Conservation (phyloP, 805 yeast genomes). For the Suhomyces xylopsoci region DNA sequence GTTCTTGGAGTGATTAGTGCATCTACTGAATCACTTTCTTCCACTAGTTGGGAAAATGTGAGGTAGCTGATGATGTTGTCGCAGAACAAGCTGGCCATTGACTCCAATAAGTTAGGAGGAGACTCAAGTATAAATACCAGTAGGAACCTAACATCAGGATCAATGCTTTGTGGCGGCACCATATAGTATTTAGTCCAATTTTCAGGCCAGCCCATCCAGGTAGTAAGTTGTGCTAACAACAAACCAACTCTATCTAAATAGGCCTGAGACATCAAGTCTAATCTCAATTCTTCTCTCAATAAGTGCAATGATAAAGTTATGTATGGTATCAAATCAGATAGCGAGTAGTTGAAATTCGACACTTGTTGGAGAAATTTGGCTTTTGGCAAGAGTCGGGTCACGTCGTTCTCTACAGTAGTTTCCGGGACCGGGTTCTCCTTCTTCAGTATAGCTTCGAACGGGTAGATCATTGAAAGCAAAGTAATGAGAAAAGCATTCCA, state of each 20-base stretch:
- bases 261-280: constrained; percentile 47
- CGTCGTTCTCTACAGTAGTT: constrained; percentile 16
- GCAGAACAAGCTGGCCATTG: constrained; percentile 51
- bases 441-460: constrained; percentile 29
- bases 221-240: constrained; percentile 58
- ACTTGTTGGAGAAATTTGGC: constrained; percentile 27
- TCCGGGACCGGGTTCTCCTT: neutral
- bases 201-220: constrained; percentile 74
- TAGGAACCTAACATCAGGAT: constrained; percentile 38
- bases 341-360: constrained; percentile 34
- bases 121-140: constrained; percentile 45
- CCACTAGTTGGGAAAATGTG: constrained; percentile 64
- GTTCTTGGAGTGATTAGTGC: constrained; percentile 65
- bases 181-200: constrained; percentile 60
- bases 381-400: constrained; percentile 28
- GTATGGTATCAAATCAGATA: constrained; percentile 58
- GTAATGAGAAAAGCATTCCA: constrained; percentile 61
- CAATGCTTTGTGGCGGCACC: constrained; percentile 30
- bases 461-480: constrained; percentile 48
- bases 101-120: constrained; percentile 61
- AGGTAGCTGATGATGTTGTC: constrained; percentile 50
- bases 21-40: constrained; percentile 59
- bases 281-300: constrained; percentile 67
- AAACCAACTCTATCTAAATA: constrained; percentile 44
- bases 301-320: constrained; percentile 69